Conservation (phyloP, 768 basidiomycete genomes). For the Boletus rubescentipes region DNA sequence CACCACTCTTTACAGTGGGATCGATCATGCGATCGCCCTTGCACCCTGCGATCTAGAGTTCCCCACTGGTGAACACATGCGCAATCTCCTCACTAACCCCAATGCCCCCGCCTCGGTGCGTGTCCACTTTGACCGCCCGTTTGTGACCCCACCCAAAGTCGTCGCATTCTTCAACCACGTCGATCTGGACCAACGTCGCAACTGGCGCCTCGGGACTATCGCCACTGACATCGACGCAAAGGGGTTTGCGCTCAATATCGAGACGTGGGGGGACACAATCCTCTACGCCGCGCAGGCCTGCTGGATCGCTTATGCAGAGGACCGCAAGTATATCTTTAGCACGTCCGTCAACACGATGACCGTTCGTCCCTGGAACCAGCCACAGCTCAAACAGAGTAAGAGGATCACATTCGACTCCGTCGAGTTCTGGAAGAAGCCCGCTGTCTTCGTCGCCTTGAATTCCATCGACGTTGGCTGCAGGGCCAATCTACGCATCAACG, state of each 20-base stretch:
- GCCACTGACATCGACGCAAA: slow-evolving; percentile 6
- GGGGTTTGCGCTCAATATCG: slow-evolving; percentile 16
- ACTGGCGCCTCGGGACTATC: slow-evolving; percentile 9
- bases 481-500: too few species aligned
- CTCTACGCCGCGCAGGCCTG: slow-evolving; percentile 1
- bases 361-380: neutral
- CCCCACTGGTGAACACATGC: too few species aligned
- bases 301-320: slow-evolving; percentile 21
- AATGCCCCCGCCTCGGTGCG: neutral
- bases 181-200: neutral
- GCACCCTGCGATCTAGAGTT: too few species aligned
- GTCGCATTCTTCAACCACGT: slow-evolving; percentile 8
- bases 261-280: slow-evolving; percentile 3
- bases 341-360: slow-evolving; percentile 6
- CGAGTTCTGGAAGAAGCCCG: too few species aligned
- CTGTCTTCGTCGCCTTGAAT: too few species aligned
- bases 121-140: slow-evolving; percentile 12
- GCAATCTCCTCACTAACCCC: too few species aligned
- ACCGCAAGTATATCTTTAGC: slow-evolving; percentile 14
- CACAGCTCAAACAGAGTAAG: neutral
- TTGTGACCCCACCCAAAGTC: neutral
- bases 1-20: too few species aligned
- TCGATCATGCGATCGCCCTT: too few species aligned
- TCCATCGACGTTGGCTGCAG: too few species aligned
- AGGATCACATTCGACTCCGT: neutral